Percentiles rank a stretch among this genome's conserved stretches.
These are phyloP conservation scores for Globisporangium okanoganense DNA, from an alignment of 352 stramenopile genomes.

Conservation along the genomic window DNA sequence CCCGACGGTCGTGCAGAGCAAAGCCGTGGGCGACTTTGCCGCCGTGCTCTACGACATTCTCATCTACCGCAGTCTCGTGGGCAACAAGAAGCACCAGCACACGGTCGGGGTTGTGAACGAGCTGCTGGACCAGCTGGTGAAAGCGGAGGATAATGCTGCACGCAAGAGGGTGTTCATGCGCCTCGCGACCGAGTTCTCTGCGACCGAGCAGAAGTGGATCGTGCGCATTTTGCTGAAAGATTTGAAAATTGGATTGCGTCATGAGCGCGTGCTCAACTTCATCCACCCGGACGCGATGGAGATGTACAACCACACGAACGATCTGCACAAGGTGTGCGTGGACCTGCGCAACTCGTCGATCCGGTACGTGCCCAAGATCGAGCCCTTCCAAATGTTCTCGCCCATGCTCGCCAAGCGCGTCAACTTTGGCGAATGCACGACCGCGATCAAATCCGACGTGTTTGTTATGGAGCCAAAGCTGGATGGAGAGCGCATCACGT, in stretches of 20 bases:
- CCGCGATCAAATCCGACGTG: slow-evolving; percentile 52
- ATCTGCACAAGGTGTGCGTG: slow-evolving; percentile 69
- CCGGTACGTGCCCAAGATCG: slow-evolving; percentile 73
- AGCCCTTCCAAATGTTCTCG: slow-evolving; percentile 83
- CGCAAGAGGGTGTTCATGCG: slow-evolving; percentile 68
- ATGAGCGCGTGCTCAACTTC: slow-evolving; percentile 77
- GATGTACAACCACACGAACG: slow-evolving; percentile 89
- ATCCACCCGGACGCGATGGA: slow-evolving; percentile 79
- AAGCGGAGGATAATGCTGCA: slow-evolving; percentile 31
- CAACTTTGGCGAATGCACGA: slow-evolving; percentile 80
- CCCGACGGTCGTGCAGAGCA: slow-evolving; percentile 74
- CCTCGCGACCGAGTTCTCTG: slow-evolving; percentile 69
- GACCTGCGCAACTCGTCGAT: slow-evolving; percentile 76
- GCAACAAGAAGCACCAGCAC: slow-evolving; percentile 36
- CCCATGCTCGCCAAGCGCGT: slow-evolving; percentile 86
- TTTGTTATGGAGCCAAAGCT: slow-evolving; percentile 87
- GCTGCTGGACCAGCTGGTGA: slow-evolving; percentile 53
- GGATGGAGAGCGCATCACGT: slow-evolving; percentile 81
- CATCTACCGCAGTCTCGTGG: slow-evolving; percentile 50
- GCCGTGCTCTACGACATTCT: slow-evolving; percentile 73
- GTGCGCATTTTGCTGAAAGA: slow-evolving; percentile 83
- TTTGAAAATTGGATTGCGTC: slow-evolving; percentile 78
- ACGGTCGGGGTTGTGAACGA: slow-evolving; percentile 61
- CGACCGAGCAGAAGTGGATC: slow-evolving; percentile 82
- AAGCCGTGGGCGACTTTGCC: slow-evolving; percentile 79